phyloP scores from a whole-genome alignment of 305 asterid species.

The Fraxinus sp. region DNA sequence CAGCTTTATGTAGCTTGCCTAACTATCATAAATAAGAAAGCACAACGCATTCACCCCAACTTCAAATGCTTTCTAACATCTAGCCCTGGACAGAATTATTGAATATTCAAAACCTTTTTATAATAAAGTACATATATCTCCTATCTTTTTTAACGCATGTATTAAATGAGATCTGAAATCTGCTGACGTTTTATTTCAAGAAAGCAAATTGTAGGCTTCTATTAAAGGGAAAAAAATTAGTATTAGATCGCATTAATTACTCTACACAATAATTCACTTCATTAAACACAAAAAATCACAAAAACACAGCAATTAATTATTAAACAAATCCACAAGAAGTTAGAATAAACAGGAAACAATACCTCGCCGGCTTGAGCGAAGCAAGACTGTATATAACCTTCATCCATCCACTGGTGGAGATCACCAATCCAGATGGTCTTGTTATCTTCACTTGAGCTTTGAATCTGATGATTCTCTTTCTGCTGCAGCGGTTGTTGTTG shows the following conservation, averaged over 20 bases:
- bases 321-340: not conserved
- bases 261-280: not conserved
- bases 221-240: not conserved
- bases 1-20: not conserved
- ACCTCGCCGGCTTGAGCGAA: conserved; percentile 84
- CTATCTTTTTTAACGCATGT: not conserved
- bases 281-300: not conserved
- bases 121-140: not conserved
- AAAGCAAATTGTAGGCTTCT: not conserved
- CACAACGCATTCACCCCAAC: not conserved
- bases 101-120: not conserved
- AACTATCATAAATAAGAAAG: not conserved
- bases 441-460: conserved; percentile 69
- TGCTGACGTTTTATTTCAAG: not conserved
- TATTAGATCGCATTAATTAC: not conserved
- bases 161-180: not conserved
- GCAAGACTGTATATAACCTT: conserved; percentile 70
- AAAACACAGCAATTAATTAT: not conserved
- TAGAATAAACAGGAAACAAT: not conserved
- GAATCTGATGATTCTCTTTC: conserved; percentile 45
- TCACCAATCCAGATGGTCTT: conserved; percentile 98
- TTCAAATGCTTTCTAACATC: conserved; percentile 12
- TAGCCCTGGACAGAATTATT: not conserved
- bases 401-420: conserved; percentile 99
- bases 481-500: conserved; percentile 40